Evolutionary conservation across 2,329 filamentous ascomycete genomes (phyloP), one percentile per base, ranked within the genome.

Genomic region (Cercospora sesami): DNA sequence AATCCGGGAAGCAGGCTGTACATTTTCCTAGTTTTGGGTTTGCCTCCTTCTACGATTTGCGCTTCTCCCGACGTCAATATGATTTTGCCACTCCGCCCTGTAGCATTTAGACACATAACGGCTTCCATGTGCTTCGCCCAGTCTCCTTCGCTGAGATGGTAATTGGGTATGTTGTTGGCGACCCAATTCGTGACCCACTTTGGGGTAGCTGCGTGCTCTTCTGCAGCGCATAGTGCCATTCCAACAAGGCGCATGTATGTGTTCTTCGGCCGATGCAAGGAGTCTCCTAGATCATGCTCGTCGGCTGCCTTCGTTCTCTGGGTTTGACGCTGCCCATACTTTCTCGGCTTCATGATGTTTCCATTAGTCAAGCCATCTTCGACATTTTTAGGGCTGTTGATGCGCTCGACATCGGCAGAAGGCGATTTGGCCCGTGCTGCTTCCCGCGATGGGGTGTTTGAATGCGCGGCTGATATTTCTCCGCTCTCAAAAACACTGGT

Each of bases 211-310:
- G 72, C 69, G 60, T 74, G 63, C 8, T 65, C 65, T 6, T 72
- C 68, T 14, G 72, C 69, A 30, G 72, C 69, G 33, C 69, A 70
- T 18, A 79, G 39, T 14, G 78, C 78, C 75, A 79, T 76, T 3
- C 70, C 72, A 14, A 77, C 72, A 5, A 78, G 69, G 5, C 70
- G 69, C 2, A 39, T 31, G 60, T 73, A 73, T 9, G 72, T 72
- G 12, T 65, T 61, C 26, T 67, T 61, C 8, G 75, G 73, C n/a
- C 75, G 71, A 1, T 57, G 30, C 23, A 51, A 48, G 3, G 70
- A 74, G 51, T 73, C 48, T 5, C 74, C 74, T 6, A 75, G 66
- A 51, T 73, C 73, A 31, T 65, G 36, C 8, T 60, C 39, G 14
- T 67, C 61, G 14, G 31, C 23, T 9, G 39, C 64, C 23, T 33